phyloP scores from a whole-genome alignment of 257 asterid species.

The Solanum etuberosum region DNA sequence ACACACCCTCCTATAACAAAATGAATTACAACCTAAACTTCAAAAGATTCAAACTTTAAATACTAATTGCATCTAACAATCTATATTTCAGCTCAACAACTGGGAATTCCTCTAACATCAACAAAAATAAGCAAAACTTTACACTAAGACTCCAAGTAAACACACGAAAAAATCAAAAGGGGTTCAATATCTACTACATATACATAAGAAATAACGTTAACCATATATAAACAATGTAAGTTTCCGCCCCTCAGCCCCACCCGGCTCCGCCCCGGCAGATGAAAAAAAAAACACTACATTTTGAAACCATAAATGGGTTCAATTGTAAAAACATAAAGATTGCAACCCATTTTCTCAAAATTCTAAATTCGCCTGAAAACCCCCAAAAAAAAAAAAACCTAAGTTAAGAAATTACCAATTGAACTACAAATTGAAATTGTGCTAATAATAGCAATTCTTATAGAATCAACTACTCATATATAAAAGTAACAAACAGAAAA shows the following conservation, averaged over 20 bases:
- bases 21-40: not conserved
- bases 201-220: not conserved
- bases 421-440: not conserved
- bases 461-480: not conserved
- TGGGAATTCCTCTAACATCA: not conserved
- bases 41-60: not conserved
- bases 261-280: not conserved
- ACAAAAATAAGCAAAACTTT: not conserved
- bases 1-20: not conserved
- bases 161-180: not conserved
- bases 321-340: not conserved
- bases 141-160: not conserved
- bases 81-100: not conserved
- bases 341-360: not conserved
- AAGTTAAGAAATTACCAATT: not conserved
- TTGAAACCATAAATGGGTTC: not conserved
- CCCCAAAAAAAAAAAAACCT: not conserved
- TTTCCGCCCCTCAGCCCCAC: not conserved
- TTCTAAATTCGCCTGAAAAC: not conserved
- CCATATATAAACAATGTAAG: not conserved
- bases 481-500: not conserved
- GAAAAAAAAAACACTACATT: not conserved
- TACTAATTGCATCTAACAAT: not conserved
- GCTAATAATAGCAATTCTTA: not conserved
- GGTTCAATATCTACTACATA: not conserved